Conservation (phyloP, 1,284 basidiomycete genomes). For the Thelephora terrestris region DNA sequence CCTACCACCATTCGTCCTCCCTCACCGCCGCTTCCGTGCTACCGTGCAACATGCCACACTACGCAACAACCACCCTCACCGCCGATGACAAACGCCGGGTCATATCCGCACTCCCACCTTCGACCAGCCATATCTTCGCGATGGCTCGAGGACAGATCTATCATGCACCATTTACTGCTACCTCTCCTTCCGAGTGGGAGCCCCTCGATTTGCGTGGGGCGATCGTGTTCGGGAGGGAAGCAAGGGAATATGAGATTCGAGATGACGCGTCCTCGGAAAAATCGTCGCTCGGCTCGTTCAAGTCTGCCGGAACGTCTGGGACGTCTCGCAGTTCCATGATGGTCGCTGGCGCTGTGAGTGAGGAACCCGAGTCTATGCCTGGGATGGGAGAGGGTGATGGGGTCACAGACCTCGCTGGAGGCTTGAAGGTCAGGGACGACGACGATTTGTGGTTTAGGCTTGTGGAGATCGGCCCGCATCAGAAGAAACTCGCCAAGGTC, state of each 20-base stretch:
- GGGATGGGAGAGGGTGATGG: no score
- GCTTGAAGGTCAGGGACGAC: constrained; percentile 2
- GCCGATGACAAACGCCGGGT: constrained; percentile 18
- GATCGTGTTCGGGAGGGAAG: constrained; percentile 60
- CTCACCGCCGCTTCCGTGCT: neutral
- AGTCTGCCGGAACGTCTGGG: constrained; percentile 11
- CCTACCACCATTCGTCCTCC: neutral
- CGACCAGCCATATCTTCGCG: constrained; percentile 18
- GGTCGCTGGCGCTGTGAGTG: no score
- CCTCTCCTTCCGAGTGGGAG: constrained; percentile 45
- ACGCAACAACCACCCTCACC: constrained; percentile 10
- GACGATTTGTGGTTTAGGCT: constrained; percentile 53
- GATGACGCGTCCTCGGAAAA: neutral
- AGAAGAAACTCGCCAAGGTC: constrained; percentile 32
- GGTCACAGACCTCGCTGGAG: no score
- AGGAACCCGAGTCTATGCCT: no score
- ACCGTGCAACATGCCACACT: neutral
- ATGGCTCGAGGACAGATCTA: constrained; percentile 35
- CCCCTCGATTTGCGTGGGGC: constrained; percentile 66
- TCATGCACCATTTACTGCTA: constrained; percentile 38
- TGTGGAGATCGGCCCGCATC: constrained; percentile 36
- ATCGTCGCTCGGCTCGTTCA: constrained; percentile 2
- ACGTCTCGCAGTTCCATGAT: neutral
- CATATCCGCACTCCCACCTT: constrained; percentile 19
- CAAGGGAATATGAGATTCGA: neutral